Conservation (phyloP, 441 rosid genomes). For the Melastoma candidum region DNA sequence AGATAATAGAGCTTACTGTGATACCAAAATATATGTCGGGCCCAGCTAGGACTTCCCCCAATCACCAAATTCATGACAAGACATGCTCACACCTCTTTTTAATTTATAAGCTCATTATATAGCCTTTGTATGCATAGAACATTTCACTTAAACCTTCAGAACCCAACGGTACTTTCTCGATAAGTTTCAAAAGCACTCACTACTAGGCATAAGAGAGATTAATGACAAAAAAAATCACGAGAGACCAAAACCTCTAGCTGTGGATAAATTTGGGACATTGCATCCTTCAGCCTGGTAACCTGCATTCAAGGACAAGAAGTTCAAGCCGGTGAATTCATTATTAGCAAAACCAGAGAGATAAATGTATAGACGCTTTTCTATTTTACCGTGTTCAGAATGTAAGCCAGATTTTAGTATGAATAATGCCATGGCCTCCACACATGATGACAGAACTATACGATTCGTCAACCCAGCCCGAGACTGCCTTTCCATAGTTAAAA, state of each 20-base stretch:
- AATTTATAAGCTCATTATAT: too few species aligned
- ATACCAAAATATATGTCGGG: too few species aligned
- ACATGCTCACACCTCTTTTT: too few species aligned
- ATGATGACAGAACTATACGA: neutral
- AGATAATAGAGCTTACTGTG: too few species aligned
- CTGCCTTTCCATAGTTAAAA: neutral
- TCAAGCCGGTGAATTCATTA: too few species aligned
- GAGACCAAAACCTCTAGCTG: conserved; percentile 55
- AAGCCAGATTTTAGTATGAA: neutral
- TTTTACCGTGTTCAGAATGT: neutral
- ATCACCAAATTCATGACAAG: too few species aligned
- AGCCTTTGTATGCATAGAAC: too few species aligned
- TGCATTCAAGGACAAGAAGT: conserved; percentile 21
- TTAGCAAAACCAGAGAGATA: neutral
- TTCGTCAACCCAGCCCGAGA: neutral
- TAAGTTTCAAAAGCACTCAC: neutral
- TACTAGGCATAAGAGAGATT: neutral
- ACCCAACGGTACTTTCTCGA: neutral
- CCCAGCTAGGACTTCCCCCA: too few species aligned
- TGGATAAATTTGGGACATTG: conserved; percentile 76
- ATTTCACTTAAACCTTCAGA: too few species aligned
- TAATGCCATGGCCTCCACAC: neutral
- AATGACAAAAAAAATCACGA: neutral
- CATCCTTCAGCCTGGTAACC: conserved; percentile 80
- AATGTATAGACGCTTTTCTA: neutral